Evolutionary conservation across 306 rosid species (phyloP).

Genomic region (Macrotyloma uniflorum): DNA sequence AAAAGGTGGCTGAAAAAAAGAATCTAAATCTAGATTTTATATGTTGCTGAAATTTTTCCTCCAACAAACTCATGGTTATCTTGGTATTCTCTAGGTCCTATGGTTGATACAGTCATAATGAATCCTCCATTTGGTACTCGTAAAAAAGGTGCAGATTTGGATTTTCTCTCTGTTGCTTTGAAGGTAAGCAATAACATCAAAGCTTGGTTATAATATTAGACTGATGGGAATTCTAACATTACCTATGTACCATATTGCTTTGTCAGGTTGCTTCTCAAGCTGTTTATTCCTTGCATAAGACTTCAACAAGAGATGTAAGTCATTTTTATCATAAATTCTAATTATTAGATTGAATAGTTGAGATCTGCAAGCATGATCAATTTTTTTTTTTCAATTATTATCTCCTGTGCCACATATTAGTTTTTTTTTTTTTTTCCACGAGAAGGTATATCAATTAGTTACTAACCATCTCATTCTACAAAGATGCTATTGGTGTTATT

Average conservation of each 20-base stretch:
- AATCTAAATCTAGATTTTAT: neutral
- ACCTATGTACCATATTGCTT: conserved; percentile 30
- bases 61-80: conserved; percentile 12
- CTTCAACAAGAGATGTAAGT: conserved; percentile 93
- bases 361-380: neutral
- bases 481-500: conserved; percentile 2
- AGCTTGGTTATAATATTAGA: conserved; percentile 3
- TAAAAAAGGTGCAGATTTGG: conserved; percentile 87
- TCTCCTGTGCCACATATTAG: neutral
- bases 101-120: conserved; percentile 86
- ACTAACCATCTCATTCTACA: neutral
- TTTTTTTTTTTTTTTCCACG: neutral
- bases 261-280: conserved; percentile 83
- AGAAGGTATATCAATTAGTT: neutral
- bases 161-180: conserved; percentile 74
- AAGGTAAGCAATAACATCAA: conserved; percentile 55
- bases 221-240: conserved; percentile 26
- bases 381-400: neutral
- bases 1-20: neutral
- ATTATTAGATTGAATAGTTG: neutral
- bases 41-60: conserved; percentile 12
- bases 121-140: conserved; percentile 97
- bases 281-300: conserved; percentile 91
- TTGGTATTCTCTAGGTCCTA: conserved; percentile 54
- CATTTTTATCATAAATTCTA: conserved; percentile 28